phyloP scores from a whole-genome alignment of 805 yeast species.

The Saccharomycopsis sp. region DNA sequence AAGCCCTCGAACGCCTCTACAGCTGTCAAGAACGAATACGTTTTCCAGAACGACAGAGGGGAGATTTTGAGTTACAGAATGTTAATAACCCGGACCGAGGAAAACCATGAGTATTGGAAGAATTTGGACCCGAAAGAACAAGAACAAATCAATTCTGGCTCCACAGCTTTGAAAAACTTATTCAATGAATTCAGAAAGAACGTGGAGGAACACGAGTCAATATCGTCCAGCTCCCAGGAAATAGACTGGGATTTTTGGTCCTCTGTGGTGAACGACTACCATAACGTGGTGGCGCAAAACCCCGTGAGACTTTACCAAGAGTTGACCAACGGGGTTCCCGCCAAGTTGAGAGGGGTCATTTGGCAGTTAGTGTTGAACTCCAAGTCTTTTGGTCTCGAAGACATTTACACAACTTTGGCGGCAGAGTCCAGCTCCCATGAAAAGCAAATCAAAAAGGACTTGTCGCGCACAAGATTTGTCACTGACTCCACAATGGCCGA shows the following conservation, averaged over 20 bases:
- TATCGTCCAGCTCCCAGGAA: conserved; percentile 16
- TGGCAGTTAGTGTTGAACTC: conserved; percentile 88
- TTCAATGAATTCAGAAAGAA: conserved; percentile 23
- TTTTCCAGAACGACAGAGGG: conserved; percentile 7
- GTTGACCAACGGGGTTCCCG: conserved; percentile 72
- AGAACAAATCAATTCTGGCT: conserved; percentile 42
- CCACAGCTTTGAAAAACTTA: conserved; percentile 32
- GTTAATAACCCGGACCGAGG: conserved; percentile 49
- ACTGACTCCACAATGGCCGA: conserved; percentile 42
- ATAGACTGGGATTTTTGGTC: conserved; percentile 90
- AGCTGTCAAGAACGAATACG: conserved; percentile 5
- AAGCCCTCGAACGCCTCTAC: conserved; percentile 6
- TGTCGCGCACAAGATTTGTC: conserved; percentile 78
- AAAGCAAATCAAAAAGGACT: conserved; percentile 69
- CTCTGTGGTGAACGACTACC: conserved; percentile 65
- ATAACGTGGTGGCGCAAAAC: conserved; percentile 51
- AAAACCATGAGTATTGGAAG: conserved; percentile 42
- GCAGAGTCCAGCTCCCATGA: conserved; percentile 49
- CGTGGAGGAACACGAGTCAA: conserved; percentile 15
- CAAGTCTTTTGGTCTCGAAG: conserved; percentile 55
- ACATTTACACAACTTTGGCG: conserved; percentile 41
- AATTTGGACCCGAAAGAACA: conserved; percentile 42
- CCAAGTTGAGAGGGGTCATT: conserved; percentile 75
- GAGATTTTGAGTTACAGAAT: conserved; percentile 38
- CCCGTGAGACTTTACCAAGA: conserved; percentile 52